phyloP scores from a whole-genome alignment of 148 eudicot species.

The Simmondsia chinensis region DNA sequence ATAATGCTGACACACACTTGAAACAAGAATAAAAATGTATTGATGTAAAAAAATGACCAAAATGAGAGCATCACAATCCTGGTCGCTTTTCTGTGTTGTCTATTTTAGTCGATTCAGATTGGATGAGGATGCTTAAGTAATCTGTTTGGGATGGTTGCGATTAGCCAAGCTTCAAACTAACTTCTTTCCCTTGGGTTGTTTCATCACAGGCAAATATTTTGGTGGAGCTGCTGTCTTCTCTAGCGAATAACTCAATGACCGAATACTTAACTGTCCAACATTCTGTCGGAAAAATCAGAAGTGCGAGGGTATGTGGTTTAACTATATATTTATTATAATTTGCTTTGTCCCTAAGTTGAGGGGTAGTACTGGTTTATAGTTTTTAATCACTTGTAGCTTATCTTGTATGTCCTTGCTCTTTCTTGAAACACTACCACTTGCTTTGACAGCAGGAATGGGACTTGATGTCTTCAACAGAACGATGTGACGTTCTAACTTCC shows the following conservation, averaged over 20 bases:
- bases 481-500: slow-evolving; percentile 45
- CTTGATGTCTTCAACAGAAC: slow-evolving; percentile 49
- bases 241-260: slow-evolving; percentile 19
- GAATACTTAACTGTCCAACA: slow-evolving; percentile 34
- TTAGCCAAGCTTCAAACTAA: slow-evolving; percentile 3
- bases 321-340: slow-evolving; percentile 2
- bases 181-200: slow-evolving; percentile 5
- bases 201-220: slow-evolving; percentile 51
- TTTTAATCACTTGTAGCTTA: no score
- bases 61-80: no score
- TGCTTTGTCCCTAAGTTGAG: slow-evolving; percentile 3
- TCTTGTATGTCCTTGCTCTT: slow-evolving; percentile 5
- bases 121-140: slow-evolving; percentile 3
- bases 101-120: neutral
- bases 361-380: no score
- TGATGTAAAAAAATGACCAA: no score
- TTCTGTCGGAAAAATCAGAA: slow-evolving; percentile 54
- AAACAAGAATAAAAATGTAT: no score
- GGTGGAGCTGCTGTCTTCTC: slow-evolving; percentile 55
- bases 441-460: slow-evolving; percentile 58
- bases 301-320: slow-evolving; percentile 40
- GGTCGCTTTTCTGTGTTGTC: no score
- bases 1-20: no score
- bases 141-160: neutral
- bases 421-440: neutral